A percentile compares a stretch with the other conserved stretches of the same genome.
phyloP scores from a whole-genome alignment of 768 basidiomycete species.

The Pleurotus ostreatus region DNA sequence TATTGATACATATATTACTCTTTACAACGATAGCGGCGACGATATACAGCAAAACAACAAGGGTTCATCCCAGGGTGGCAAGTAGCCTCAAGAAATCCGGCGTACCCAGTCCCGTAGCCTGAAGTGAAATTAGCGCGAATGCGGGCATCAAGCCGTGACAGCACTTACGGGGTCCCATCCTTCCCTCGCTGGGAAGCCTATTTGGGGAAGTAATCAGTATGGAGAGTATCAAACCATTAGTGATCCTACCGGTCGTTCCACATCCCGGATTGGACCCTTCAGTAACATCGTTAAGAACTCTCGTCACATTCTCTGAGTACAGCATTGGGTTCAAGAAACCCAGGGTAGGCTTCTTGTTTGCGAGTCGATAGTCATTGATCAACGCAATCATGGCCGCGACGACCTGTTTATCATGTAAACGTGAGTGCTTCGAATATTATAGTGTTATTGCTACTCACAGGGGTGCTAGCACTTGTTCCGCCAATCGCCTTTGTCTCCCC shows the following conservation, averaged over 20 bases:
- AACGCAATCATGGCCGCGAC: conserved; percentile 45
- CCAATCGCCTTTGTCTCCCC: conserved; percentile 26
- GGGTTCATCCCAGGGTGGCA: background rate
- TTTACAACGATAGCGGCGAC: too few species aligned
- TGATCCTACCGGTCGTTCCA: background rate
- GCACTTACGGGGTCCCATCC: conserved; percentile 21
- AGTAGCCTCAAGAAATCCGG: conserved; percentile 3
- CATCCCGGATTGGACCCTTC: conserved; percentile 22
- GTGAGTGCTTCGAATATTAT: too few species aligned
- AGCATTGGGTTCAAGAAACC: conserved; percentile 27
- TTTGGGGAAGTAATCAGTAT: conserved; percentile 1
- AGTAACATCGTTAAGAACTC: conserved; percentile 36
- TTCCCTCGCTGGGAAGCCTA: conserved; percentile 17
- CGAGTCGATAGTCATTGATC: conserved; percentile 42
- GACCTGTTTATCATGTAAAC: conserved; percentile 13
- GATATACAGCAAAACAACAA: too few species aligned
- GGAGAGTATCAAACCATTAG: background rate
- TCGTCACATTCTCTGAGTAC: background rate
- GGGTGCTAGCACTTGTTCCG: conserved; percentile 24
- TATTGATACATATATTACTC: background rate
- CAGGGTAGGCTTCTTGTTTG: conserved; percentile 27
- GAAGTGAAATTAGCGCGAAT: background rate
- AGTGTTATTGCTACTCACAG: background rate
- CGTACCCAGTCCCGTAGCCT: conserved; percentile 1
- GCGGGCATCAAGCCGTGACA: background rate